These are phyloP conservation scores for Tolypocladium album DNA, from an alignment of 2,329 filamentous ascomycete genomes.

Conservation along the genomic window DNA sequence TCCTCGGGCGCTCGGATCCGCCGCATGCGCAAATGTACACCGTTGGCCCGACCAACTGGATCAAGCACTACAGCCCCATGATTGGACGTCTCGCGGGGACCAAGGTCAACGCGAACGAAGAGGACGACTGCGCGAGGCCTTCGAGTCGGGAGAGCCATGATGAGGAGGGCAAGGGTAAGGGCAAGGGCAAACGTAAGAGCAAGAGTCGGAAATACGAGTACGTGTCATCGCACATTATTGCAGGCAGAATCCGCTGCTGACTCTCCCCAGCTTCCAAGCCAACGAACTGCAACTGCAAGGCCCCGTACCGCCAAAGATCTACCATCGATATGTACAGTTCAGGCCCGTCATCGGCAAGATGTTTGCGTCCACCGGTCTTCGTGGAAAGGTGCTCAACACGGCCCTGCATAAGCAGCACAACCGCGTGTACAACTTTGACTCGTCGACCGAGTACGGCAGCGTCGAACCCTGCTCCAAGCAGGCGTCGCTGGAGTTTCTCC, in stretches of 20 bases:
- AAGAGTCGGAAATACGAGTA: slow-evolving; percentile 66
- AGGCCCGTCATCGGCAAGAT: slow-evolving; percentile 81
- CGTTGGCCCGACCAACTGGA: slow-evolving; percentile 62
- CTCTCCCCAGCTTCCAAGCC: slow-evolving; percentile 66
- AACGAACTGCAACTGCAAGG: slow-evolving; percentile 82
- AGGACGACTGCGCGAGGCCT: slow-evolving; percentile 24
- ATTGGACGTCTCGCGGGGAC: slow-evolving; percentile 72
- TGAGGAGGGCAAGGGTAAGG: slow-evolving; percentile 1
- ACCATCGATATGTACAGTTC: slow-evolving; percentile 91
- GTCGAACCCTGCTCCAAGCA: slow-evolving; percentile 58
- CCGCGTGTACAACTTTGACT: slow-evolving; percentile 82
- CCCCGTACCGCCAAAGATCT: slow-evolving; percentile 68
- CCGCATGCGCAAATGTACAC: slow-evolving; percentile 67
- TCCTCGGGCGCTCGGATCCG: slow-evolving; percentile 65
- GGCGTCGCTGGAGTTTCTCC: slow-evolving; percentile 70
- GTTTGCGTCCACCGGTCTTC: slow-evolving; percentile 69
- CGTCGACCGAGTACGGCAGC: slow-evolving; percentile 59
- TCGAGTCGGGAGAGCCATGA: not conserved
- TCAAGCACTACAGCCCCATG: slow-evolving; percentile 80
- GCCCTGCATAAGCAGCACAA: slow-evolving; percentile 84
- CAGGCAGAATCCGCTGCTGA: not conserved
- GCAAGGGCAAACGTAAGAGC: slow-evolving; percentile 21
- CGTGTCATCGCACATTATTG: slow-evolving; percentile 16
- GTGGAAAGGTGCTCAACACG: slow-evolving; percentile 71
- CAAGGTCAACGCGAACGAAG: slow-evolving; percentile 52